A percentile compares a stretch with the other conserved stretches of the same genome.
phyloP scores from a whole-genome alignment of 306 rosid species.

The Delonix regia region DNA sequence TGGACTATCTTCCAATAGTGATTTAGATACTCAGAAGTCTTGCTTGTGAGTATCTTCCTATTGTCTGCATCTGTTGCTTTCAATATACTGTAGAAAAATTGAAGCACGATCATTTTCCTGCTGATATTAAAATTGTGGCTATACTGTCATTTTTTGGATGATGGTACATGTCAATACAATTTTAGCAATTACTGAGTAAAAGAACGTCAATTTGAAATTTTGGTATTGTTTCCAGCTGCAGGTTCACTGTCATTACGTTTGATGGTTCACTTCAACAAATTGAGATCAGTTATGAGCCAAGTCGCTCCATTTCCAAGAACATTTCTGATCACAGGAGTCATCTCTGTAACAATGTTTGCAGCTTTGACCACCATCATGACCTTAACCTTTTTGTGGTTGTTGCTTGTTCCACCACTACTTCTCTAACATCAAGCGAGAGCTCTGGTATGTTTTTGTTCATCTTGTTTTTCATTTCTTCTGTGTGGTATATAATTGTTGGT shows the following conservation, averaged over 20 bases:
- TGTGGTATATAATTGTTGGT: conserved; percentile 11
- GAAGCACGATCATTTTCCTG: conserved; percentile 15
- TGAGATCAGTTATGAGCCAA: conserved; percentile 73
- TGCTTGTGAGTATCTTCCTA: conserved; percentile 60
- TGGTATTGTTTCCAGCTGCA: conserved; percentile 66
- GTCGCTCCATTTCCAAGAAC: conserved; percentile 54
- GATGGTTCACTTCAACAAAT: conserved; percentile 82
- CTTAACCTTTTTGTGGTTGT: conserved; percentile 71
- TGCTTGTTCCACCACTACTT: conserved; percentile 35
- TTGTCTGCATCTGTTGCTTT: conserved; percentile 27
- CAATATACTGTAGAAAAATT: background rate
- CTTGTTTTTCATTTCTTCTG: conserved; percentile 28
- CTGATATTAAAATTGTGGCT: conserved; percentile 35
- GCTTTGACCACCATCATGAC: conserved; percentile 61
- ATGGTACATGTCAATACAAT: conserved; percentile 9
- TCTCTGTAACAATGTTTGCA: conserved; percentile 54
- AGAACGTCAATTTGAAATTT: conserved; percentile 31
- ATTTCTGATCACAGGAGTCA: conserved; percentile 45
- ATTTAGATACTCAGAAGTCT: conserved; percentile 50
- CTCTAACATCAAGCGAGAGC: conserved; percentile 49
- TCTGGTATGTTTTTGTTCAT: conserved; percentile 50
- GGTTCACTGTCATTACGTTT: conserved; percentile 68
- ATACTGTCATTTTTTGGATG: conserved; percentile 27
- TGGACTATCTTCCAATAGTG: conserved; percentile 56
- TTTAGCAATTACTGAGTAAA: conserved; percentile 20